These are phyloP conservation scores for Xylaria arbuscula DNA, from an alignment of 2,329 filamentous ascomycete genomes.

Conservation along the genomic window DNA sequence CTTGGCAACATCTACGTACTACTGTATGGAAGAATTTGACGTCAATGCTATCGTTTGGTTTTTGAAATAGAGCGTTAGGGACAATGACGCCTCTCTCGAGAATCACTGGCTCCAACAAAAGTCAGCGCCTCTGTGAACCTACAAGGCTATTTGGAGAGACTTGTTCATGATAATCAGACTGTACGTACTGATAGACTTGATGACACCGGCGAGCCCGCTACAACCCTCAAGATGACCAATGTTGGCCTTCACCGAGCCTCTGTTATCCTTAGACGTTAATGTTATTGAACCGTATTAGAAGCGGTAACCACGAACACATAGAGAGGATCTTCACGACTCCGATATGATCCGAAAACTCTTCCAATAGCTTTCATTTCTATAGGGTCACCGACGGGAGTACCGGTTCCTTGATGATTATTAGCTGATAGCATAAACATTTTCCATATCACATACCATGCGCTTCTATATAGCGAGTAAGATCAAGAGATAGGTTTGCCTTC, in stretches of 20 bases:
- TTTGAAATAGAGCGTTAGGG: slow-evolving; percentile 46
- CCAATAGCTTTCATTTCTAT: slow-evolving; percentile 56
- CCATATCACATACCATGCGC: slow-evolving; percentile 44
- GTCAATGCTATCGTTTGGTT: slow-evolving; percentile 45
- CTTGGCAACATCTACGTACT: slow-evolving; percentile 32
- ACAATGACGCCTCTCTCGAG: slow-evolving; percentile 49
- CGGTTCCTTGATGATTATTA: slow-evolving; percentile 51
- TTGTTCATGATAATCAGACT: neutral
- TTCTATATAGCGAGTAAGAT: slow-evolving; percentile 48
- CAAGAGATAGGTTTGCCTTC: slow-evolving; percentile 40
- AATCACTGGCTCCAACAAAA: slow-evolving; percentile 40
- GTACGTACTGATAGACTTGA: slow-evolving; percentile 48
- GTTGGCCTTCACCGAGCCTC: slow-evolving; percentile 45
- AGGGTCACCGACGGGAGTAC: slow-evolving; percentile 57
- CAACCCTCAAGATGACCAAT: slow-evolving; percentile 46
- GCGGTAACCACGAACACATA: slow-evolving; percentile 43
- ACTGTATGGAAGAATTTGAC: slow-evolving; percentile 42
- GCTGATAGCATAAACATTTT: neutral
- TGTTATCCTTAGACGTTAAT: slow-evolving; percentile 23
- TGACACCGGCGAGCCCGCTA: slow-evolving; percentile 47
- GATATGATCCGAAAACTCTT: slow-evolving; percentile 43
- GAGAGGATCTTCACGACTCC: slow-evolving; percentile 41
- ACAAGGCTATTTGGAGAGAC: neutral
- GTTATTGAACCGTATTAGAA: neutral
- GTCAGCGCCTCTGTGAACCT: neutral